Conservation (phyloP, 345 rosid genomes). For the Gossypium stocksii region DNA sequence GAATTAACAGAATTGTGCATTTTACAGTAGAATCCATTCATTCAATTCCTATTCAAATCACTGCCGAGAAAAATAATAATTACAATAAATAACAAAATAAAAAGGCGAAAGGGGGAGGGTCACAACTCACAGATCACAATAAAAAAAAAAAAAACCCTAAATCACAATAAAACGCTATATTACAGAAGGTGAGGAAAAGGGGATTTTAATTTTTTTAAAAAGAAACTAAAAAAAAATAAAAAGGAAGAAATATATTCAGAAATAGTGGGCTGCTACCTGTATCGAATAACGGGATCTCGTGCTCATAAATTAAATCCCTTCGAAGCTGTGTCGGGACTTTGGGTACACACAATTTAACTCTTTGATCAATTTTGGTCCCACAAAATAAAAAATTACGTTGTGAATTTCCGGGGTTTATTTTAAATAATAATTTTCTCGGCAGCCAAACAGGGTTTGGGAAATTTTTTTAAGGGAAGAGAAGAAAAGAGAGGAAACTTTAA, state of each 20-base stretch:
- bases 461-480: background rate
- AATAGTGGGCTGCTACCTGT: slow-evolving; percentile 39
- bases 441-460: slow-evolving; percentile 11
- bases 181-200: background rate
- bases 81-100: background rate
- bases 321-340: slow-evolving; percentile 31
- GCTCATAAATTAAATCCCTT: slow-evolving; percentile 55
- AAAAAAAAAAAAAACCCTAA: background rate
- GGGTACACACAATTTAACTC: slow-evolving; percentile 25
- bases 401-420: too few relatives aligned
- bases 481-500: background rate
- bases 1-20: slow-evolving; percentile 31
- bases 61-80: slow-evolving; percentile 20
- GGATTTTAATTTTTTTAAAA: background rate
- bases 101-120: background rate
- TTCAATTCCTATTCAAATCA: slow-evolving; percentile 28
- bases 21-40: slow-evolving; percentile 48
- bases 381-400: background rate
- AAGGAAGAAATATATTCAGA: background rate
- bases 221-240: background rate
- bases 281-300: slow-evolving; percentile 60
- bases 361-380: slow-evolving; percentile 28
- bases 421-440: background rate
- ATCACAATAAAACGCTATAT: background rate
- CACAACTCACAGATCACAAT: background rate